Evolutionary conservation across 2,329 filamentous ascomycete species (phyloP).

Genomic region (Pochonia chlamydosporia): DNA sequence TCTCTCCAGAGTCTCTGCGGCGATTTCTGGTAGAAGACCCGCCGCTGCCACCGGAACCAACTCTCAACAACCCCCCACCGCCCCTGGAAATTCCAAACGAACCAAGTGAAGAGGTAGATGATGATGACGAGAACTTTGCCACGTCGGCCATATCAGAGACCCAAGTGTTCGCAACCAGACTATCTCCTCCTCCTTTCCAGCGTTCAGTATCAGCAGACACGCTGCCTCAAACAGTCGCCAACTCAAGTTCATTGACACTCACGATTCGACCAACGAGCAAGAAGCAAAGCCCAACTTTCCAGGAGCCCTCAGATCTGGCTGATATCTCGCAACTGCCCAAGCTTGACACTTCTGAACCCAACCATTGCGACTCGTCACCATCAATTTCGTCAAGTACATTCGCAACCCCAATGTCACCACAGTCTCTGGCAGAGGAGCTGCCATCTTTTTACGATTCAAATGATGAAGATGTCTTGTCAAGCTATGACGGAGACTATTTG

Average conservation of each 20-base stretch:
- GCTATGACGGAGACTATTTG: slow-evolving; percentile 30
- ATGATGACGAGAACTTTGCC: slow-evolving; percentile 58
- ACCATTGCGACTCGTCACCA: slow-evolving; percentile 18
- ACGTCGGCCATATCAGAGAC: slow-evolving; percentile 41
- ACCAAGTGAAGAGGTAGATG: slow-evolving; percentile 27
- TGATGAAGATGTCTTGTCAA: slow-evolving; percentile 32
- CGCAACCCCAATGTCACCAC: slow-evolving; percentile 30
- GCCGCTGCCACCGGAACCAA: slow-evolving; percentile 21
- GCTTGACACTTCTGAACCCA: slow-evolving; percentile 16
- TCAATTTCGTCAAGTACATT: slow-evolving; percentile 22
- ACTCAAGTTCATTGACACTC: slow-evolving; percentile 19
- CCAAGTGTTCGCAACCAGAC: slow-evolving; percentile 35
- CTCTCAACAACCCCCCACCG: slow-evolving; percentile 21
- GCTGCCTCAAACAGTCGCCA: slow-evolving; percentile 15
- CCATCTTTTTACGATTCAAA: slow-evolving; percentile 42
- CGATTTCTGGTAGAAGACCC: slow-evolving; percentile 45
- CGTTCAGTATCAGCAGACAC: slow-evolving; percentile 27
- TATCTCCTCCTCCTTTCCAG: slow-evolving; percentile 49
- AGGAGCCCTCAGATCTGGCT: slow-evolving; percentile 6
- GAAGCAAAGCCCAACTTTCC: slow-evolving; percentile 3
- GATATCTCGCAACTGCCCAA: slow-evolving; percentile 12
- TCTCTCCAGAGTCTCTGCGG: slow-evolving; percentile 50
- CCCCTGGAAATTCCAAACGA: slow-evolving; percentile 29
- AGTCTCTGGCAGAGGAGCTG: slow-evolving; percentile 33
- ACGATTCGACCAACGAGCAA: slow-evolving; percentile 14